Conservation (phyloP, 768 basidiomycete genomes). For the Russula vinacea region DNA sequence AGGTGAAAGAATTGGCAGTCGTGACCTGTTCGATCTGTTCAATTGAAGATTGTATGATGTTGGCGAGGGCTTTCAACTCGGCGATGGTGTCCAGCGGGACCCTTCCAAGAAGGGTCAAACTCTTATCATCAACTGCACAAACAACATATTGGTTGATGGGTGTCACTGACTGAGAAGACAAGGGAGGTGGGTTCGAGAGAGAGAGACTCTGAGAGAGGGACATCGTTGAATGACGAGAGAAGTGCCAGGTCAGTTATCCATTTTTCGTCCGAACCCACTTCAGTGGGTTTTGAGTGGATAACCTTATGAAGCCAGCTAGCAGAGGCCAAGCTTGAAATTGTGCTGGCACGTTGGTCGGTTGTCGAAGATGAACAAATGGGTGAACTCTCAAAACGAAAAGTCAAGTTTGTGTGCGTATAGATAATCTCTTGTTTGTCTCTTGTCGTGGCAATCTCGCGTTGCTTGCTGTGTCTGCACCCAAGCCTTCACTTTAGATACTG, state of each 20-base stretch:
- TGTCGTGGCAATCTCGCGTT: slow-evolving; percentile 21
- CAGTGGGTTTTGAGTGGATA: no score
- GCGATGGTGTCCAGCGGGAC: neutral
- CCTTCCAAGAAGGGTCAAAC: neutral
- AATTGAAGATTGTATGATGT: slow-evolving; percentile 17
- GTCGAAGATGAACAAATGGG: slow-evolving; percentile 92
- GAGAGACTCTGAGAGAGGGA: no score
- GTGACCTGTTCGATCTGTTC: neutral
- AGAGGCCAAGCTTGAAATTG: slow-evolving; percentile 78
- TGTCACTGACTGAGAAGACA: no score
- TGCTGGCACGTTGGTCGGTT: slow-evolving; percentile 69
- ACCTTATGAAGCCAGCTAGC: slow-evolving; percentile 51
- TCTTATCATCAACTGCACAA: no score
- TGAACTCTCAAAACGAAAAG: slow-evolving; percentile 78
- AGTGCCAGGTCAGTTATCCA: no score
- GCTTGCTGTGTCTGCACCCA: neutral
- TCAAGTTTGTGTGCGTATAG: slow-evolving; percentile 88
- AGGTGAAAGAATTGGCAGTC: slow-evolving; percentile 1
- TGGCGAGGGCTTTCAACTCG: slow-evolving; percentile 16
- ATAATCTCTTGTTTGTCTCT: slow-evolving; percentile 48
- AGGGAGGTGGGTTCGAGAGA: no score
- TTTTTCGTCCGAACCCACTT: no score
- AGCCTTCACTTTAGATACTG: neutral
- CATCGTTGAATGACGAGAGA: no score
- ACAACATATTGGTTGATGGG: no score